Conservation (phyloP, 2,329 filamentous ascomycete genomes). For the Aspergillus unguis region DNA sequence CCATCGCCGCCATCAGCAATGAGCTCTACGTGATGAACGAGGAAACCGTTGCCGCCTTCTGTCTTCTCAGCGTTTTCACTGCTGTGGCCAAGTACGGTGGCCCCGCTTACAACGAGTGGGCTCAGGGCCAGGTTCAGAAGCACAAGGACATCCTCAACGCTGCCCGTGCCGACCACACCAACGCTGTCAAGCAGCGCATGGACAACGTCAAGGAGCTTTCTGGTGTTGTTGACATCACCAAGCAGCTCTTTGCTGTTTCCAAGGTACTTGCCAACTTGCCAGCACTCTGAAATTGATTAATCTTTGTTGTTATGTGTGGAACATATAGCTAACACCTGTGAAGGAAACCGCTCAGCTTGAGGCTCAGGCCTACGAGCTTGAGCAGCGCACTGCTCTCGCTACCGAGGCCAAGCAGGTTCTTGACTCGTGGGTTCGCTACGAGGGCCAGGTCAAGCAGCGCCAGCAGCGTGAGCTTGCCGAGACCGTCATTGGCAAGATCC, state of each 20-base stretch:
- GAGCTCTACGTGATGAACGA: constrained; percentile 99
- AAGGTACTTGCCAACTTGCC: constrained; percentile 64
- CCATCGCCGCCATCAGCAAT: constrained; percentile 95
- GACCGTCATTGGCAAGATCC: constrained; percentile 91
- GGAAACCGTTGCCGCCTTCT: constrained; percentile 92
- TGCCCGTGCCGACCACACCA: constrained; percentile 89
- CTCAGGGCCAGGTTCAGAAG: constrained; percentile 81
- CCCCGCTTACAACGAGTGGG: constrained; percentile 89
- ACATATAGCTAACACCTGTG: constrained; percentile 8
- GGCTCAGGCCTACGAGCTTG: constrained; percentile 92
- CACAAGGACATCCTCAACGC: constrained; percentile 94
- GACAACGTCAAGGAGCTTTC: constrained; percentile 91
- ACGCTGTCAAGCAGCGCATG: constrained; percentile 92
- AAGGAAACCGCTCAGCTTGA: constrained; percentile 97
- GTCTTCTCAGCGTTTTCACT: constrained; percentile 87
- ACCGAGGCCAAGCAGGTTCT: constrained; percentile 91
- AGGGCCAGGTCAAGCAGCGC: constrained; percentile 96
- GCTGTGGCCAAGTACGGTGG: constrained; percentile 91
- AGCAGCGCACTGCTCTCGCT: constrained; percentile 91
- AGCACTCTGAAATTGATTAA: background rate
- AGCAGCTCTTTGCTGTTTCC: constrained; percentile 94
- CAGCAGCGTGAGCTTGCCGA: constrained; percentile 96
- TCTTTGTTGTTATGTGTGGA: background rate
- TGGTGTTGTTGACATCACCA: constrained; percentile 93
- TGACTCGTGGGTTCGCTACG: constrained; percentile 98